Evolutionary conservation across 768 basidiomycete genomes (phyloP).

Genomic region (Lanmaoa pseudosensibilis): DNA sequence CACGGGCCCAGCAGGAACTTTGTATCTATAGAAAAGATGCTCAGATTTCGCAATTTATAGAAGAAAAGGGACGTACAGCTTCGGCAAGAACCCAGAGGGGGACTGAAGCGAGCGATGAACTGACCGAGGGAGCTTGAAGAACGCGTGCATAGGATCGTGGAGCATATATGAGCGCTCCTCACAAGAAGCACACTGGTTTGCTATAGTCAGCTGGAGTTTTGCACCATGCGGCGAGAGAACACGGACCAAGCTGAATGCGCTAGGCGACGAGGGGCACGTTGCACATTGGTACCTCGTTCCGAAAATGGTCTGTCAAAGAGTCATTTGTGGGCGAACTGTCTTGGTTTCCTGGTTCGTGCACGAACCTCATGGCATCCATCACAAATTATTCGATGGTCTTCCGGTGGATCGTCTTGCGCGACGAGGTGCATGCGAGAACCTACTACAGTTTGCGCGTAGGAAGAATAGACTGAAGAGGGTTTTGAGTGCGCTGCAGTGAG

Average conservation of each 20-base stretch:
- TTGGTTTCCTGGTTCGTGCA: neutral
- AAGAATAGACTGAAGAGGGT: conserved; percentile 58
- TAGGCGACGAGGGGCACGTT: conserved; percentile 76
- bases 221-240: neutral
- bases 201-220: neutral
- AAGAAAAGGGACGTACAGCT: conserved; percentile 47
- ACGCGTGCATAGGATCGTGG: conserved; percentile 84
- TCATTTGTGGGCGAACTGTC: neutral
- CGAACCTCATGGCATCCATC: conserved; percentile 60
- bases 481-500: conserved; percentile 49
- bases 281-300: conserved; percentile 89
- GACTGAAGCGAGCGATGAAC: conserved; percentile 63
- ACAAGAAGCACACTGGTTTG: conserved; percentile 70
- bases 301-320: conserved; percentile 55
- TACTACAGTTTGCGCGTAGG: conserved; percentile 69
- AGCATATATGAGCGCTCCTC: conserved; percentile 74
- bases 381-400: conserved; percentile 62
- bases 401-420: conserved; percentile 30
- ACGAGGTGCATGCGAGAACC: conserved; percentile 43
- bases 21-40: conserved; percentile 50
- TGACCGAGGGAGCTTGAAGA: conserved; percentile 83
- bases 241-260: conserved; percentile 69
- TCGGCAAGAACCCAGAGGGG: conserved; percentile 61
- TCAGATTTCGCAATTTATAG: conserved; percentile 2
- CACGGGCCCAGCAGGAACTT: conserved; percentile 57